Conservation (phyloP, 2,329 filamentous ascomycete species). For the Teratosphaeria zuluensis region DNA sequence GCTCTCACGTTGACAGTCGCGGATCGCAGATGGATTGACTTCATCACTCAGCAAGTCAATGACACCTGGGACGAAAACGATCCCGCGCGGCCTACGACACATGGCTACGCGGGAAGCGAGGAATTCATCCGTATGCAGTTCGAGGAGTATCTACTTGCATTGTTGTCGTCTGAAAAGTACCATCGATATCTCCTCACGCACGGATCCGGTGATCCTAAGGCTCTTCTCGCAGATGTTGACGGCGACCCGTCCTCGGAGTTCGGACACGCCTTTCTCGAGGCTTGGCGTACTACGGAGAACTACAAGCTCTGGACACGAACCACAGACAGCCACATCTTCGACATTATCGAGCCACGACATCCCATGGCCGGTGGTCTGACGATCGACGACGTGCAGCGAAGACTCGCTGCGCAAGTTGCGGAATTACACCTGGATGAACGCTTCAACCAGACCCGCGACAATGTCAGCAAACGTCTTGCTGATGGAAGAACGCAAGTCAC, state of each 20-base stretch:
- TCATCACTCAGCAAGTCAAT: constrained; percentile 82
- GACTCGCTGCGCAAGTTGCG: constrained; percentile 82
- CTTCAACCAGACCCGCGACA: constrained; percentile 72
- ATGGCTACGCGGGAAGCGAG: constrained; percentile 91
- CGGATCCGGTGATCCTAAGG: constrained; percentile 44
- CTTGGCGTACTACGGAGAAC: constrained; percentile 82
- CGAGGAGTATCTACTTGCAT: constrained; percentile 85
- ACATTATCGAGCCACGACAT: constrained; percentile 85
- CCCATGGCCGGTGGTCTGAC: constrained; percentile 86
- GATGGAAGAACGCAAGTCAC: constrained; percentile 82
- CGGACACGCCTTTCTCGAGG: constrained; percentile 71
- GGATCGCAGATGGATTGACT: constrained; percentile 93
- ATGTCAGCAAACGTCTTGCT: constrained; percentile 78
- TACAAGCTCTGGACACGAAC: constrained; percentile 73
- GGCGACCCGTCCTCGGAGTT: constrained; percentile 82
- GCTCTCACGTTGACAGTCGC: constrained; percentile 73
- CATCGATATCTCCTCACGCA: constrained; percentile 44
- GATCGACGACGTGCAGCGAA: constrained; percentile 87
- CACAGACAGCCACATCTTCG: constrained; percentile 76
- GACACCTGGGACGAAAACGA: constrained; percentile 95
- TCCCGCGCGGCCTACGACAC: constrained; percentile 79
- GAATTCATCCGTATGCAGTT: constrained; percentile 97
- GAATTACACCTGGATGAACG: constrained; percentile 90
- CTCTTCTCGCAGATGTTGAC: constrained; percentile 54
- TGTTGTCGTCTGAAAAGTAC: constrained; percentile 84